Percentiles rank a stretch among this genome's conserved stretches.
Conservation (phyloP, 179 eudicot genomes). For the Patellifolia procumbens region DNA sequence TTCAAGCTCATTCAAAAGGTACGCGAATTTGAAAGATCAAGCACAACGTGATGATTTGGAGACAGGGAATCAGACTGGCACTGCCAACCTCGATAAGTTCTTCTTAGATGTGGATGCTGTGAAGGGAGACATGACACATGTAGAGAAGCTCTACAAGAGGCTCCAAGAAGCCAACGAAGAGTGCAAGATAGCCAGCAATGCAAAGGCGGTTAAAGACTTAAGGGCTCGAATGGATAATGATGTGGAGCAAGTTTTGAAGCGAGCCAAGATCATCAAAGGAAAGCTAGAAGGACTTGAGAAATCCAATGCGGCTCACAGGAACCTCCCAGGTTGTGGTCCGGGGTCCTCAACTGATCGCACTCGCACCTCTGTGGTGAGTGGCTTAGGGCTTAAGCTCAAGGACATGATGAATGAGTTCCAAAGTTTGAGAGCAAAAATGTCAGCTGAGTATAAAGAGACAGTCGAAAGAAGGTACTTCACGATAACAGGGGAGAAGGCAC, state of each 20-base stretch:
- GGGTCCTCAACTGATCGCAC: constrained; percentile 96
- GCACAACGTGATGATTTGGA: constrained; percentile 34
- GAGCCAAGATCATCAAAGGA: constrained; percentile 61
- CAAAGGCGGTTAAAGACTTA: constrained; percentile 57
- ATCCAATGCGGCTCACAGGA: constrained; percentile 64
- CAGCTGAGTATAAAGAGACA: constrained; percentile 82
- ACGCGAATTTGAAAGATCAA: constrained; percentile 48
- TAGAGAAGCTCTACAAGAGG: constrained; percentile 56
- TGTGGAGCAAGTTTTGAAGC: constrained; percentile 57
- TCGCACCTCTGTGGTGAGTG: constrained; percentile 67
- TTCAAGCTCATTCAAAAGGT: constrained; percentile 65
- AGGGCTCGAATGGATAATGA: constrained; percentile 73
- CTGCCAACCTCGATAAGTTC: constrained; percentile 63
- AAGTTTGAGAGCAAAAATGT: constrained; percentile 53
- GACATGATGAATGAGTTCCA: constrained; percentile 71
- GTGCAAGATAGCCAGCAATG: constrained; percentile 70
- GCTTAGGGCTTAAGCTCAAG: constrained; percentile 73
- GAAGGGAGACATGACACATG: constrained; percentile 55
- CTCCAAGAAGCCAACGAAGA: constrained; percentile 66
- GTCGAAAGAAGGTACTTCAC: constrained; percentile 68
- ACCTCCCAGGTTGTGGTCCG: constrained; percentile 77
- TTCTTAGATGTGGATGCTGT: constrained; percentile 67
- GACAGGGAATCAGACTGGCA: constrained; percentile 33
- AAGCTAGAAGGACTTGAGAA: constrained; percentile 65
- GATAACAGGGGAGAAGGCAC: constrained; percentile 64